Evolutionary conservation across 129 eudicot genomes (phyloP).

Genomic region (Heracleum sosnowskyi): DNA sequence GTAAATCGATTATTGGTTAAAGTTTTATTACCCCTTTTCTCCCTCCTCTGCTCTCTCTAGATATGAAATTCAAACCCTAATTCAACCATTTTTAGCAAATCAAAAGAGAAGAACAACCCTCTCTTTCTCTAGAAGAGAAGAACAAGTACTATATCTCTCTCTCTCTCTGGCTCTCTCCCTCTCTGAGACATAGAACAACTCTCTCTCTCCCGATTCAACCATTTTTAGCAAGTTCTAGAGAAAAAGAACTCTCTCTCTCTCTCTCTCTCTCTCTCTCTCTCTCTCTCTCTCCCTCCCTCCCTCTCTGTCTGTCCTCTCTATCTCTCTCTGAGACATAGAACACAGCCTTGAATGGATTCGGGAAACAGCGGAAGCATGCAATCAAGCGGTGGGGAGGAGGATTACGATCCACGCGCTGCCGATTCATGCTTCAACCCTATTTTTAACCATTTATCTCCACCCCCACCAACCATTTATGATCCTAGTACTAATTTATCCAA

Average conservation of each 20-base stretch:
- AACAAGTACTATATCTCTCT: no score
- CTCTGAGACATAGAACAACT: no score
- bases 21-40: neutral
- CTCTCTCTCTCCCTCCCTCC: neutral
- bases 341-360: constrained; percentile 56
- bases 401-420: constrained; percentile 51
- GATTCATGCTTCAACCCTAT: constrained; percentile 15
- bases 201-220: no score
- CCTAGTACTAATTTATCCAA: constrained; percentile 16
- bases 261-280: neutral
- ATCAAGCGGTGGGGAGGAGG: constrained; percentile 66
- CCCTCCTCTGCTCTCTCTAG: neutral
- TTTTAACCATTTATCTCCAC: constrained; percentile 17
- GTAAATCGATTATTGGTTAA: neutral
- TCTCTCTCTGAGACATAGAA: no score
- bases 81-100: neutral
- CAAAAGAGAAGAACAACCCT: neutral
- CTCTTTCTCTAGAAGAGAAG: no score
- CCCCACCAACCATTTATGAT: constrained; percentile 29
- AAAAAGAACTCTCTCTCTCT: neutral
- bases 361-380: constrained; percentile 66
- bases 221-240: no score
- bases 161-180: neutral
- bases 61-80: neutral
- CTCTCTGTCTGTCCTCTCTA: neutral